Evolutionary conservation across 139 green algal genomes (phyloP), one percentile per base, ranked within the genome.

Genomic region (Volvox africanus): DNA sequence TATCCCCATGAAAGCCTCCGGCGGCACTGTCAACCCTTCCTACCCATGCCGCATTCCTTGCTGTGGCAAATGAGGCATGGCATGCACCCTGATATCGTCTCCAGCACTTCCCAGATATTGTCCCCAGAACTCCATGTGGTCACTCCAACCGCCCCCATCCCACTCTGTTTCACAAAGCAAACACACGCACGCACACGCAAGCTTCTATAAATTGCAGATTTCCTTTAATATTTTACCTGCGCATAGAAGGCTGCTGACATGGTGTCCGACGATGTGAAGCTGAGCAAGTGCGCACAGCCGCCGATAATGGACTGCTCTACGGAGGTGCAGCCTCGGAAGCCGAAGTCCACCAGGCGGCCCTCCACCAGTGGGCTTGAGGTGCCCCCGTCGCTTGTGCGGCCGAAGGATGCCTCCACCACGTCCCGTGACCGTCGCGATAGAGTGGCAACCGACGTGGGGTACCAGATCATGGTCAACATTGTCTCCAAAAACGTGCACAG

Each of bases 401-500:
- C 96, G 91, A 99, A 99, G 5, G 93, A 95, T 20, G 89, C 92
- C 80, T 96, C 96, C 71, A 99, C 95, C 28, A 97, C 89, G 77
- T 99, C 96, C 30, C 95, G 94, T 26, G 93, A 93, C 24, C 97
- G 91, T 0, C 97, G 93, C 87, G 93, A 97, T 2, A 98, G 94
- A 0, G 97, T 99, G 32, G 97, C 97, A 18, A 99, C 97, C 3
- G 96, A 97, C 33, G 95, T 96, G 5, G 97, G 97, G 91, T 99
- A 99, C 96, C 96, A 98, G 17, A 97, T 85, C 94, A 97, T 97
- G 61, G 96, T 98, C 2, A 99, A 90, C 44, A 99, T 82, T 30
- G 96, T 98, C 91, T 99, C 97, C 89, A 99, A 82, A 88, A 96
- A 99, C 22, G 97, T 99, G 94, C 95, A 98, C 61, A 99, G 95